Evolutionary conservation across 345 rosid species (phyloP).

Genomic region (Adansonia digitata): DNA sequence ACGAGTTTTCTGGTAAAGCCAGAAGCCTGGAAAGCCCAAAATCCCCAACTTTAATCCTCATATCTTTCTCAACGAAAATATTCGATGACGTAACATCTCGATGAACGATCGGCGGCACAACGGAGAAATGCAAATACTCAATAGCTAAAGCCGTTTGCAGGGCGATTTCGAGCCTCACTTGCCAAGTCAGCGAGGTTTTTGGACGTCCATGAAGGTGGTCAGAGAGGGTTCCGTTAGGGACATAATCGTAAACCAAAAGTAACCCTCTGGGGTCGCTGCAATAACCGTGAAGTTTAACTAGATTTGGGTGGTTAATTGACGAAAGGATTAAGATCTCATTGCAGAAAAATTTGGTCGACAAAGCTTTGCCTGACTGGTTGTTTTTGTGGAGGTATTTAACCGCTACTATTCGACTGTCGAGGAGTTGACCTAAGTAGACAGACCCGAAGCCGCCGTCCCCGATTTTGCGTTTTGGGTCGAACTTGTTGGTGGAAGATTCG

Average conservation of each 20-base stretch:
- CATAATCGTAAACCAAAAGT: conserved; percentile 72
- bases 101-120: conserved; percentile 66
- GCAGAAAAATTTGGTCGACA: conserved; percentile 71
- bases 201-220: conserved; percentile 70
- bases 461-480: conserved; percentile 72
- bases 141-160: conserved; percentile 60
- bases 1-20: conserved; percentile 39
- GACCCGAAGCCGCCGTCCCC: conserved; percentile 94
- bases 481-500: conserved; percentile 59
- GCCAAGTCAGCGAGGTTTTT: conserved; percentile 49
- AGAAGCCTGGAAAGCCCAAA: conserved; percentile 76
- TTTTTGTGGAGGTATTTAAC: conserved; percentile 75
- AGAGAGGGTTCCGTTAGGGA: conserved; percentile 79
- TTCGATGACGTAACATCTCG: conserved; percentile 76
- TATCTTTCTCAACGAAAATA: conserved; percentile 74
- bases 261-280: conserved; percentile 91
- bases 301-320: conserved; percentile 69
- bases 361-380: conserved; percentile 43
- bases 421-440: conserved; percentile 65
- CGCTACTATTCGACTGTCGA: conserved; percentile 66
- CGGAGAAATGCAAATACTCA: conserved; percentile 67
- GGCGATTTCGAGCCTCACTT: conserved; percentile 65
- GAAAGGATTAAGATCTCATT: conserved; percentile 84
- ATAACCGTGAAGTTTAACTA: conserved; percentile 83
- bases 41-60: conserved; percentile 78